Conservation (phyloP, 225 moss, liverwort and hornwort species). For the Takakia lepidozioides region DNA sequence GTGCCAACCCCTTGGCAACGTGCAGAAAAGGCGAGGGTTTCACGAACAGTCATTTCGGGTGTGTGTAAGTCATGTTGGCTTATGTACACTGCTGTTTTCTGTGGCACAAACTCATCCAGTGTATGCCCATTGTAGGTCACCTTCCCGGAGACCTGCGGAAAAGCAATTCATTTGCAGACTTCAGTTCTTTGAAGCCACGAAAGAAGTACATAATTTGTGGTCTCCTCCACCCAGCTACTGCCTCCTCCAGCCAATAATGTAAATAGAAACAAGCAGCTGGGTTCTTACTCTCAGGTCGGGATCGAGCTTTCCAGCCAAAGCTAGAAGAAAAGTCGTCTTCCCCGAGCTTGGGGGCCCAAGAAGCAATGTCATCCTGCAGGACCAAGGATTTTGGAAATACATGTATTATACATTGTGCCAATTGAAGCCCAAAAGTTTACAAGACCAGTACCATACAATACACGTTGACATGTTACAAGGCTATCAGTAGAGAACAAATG, state of each 20-base stretch:
- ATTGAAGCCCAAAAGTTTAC: no score
- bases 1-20: conserved; percentile 32
- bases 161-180: no score
- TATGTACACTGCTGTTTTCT: conserved; percentile 26
- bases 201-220: no score
- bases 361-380: conserved; percentile 9
- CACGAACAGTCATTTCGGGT: conserved; percentile 33
- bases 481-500: no score
- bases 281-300: conserved; percentile 10
- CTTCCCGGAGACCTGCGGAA: conserved; percentile 5
- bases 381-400: no score
- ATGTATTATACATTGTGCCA: no score
- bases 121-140: conserved; percentile 27
- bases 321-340: conserved; percentile 18
- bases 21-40: conserved; percentile 28
- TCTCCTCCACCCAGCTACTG: background rate
- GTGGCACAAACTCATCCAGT: conserved; percentile 23
- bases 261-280: background rate
- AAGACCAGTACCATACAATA: no score
- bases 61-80: conserved; percentile 33
- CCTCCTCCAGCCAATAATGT: background rate
- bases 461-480: no score
- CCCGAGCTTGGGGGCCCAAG: conserved; percentile 36
- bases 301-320: conserved; percentile 19
- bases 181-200: no score